Evolutionary conservation across 192 early-diverging fungal genomes (phyloP), one percentile per base, ranked within the genome.

Genomic region (Rhizophagus clarus): DNA sequence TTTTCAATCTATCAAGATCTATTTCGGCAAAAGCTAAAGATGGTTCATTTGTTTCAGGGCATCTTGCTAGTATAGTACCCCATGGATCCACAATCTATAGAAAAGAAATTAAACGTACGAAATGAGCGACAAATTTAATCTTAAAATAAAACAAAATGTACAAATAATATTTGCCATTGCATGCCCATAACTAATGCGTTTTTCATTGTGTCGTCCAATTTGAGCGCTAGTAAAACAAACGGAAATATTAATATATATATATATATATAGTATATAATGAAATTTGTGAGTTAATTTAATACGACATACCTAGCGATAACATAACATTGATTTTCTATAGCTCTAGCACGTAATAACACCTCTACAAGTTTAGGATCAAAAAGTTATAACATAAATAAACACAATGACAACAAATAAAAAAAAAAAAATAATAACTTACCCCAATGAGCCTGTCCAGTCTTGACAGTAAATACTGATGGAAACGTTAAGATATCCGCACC

Each of bases 391-490:
- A 34, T 34, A 34, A 37, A 6, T 37, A 3, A 37, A 40, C 37
- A 40, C 37, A 40, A 11, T 69, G 14, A 17, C 9, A 12, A 56
- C 32, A 47, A 2, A 45, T 26, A 62, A 37, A 42, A 7, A 62
- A 37, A 42, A 7, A 14, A 12, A 80, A 69, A 1, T 51, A 17
- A 1, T 60, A 9, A 66, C 26, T 76, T 87, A 88, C 88, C 89
- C 95, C 95, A 96, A 82, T 96, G 95, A 51, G 95, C 94, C 45
- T 87, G 86, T 20, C 95, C 95, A 3, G 95, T 96, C 47, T 86
- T 85, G 76, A 93, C 76, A 1, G 95, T 96, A 77, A 96, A 96
- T 8, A 94, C 95, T 20, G 92, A 92, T 22, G 95, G 94, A 80
- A 88, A 96, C 26, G 93, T 89, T 9, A 96, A 82, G 26, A 96